A percentile compares a stretch with the other conserved stretches of the same genome.
Evolutionary conservation across 2,329 filamentous ascomycete genomes (phyloP).

Genomic region (Daldinia eschscholtzii): DNA sequence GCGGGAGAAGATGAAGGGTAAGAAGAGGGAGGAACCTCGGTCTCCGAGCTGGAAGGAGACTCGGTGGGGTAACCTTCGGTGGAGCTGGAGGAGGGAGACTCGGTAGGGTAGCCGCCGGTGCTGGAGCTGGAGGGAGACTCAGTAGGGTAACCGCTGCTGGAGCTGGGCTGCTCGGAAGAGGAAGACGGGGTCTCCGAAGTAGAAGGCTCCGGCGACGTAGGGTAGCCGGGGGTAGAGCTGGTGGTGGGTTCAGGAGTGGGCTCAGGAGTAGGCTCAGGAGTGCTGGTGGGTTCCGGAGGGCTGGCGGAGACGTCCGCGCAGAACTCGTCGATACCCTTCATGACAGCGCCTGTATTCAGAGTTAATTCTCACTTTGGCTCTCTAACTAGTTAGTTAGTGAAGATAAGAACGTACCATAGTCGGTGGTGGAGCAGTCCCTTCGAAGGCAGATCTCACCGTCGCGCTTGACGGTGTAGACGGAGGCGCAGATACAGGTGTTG

Average conservation of each 20-base stretch:
- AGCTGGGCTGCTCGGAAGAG: constrained; percentile 1
- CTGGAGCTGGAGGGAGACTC: constrained; percentile 9
- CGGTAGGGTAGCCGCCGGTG: neutral
- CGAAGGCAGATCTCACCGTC: constrained; percentile 51
- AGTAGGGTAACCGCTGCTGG: neutral
- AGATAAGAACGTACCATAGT: constrained; percentile 47
- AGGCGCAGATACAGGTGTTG: constrained; percentile 48
- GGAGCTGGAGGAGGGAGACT: neutral
- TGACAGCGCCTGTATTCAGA: constrained; percentile 42
- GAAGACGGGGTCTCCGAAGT: constrained; percentile 4
- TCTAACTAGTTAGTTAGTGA: neutral
- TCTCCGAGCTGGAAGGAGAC: constrained; percentile 18
- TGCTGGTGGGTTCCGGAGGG: constrained; percentile 17
- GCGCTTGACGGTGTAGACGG: constrained; percentile 48
- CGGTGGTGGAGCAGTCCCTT: constrained; percentile 44
- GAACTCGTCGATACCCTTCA: constrained; percentile 49
- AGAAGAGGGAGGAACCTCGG: constrained; percentile 5
- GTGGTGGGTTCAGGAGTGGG: constrained; percentile 16
- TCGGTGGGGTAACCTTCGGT: constrained; percentile 16
- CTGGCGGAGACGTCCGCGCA: constrained; percentile 44
- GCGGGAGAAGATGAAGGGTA: constrained; percentile 8
- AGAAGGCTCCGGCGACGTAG: constrained; percentile 12
- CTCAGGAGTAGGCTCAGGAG: constrained; percentile 13
- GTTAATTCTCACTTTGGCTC: constrained; percentile 13
- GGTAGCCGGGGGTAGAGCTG: constrained; percentile 17